A percentile compares a stretch with the other conserved stretches of the same genome.
Evolutionary conservation across 768 basidiomycete genomes (phyloP).

Genomic region (Phlebiopsis gigantea): DNA sequence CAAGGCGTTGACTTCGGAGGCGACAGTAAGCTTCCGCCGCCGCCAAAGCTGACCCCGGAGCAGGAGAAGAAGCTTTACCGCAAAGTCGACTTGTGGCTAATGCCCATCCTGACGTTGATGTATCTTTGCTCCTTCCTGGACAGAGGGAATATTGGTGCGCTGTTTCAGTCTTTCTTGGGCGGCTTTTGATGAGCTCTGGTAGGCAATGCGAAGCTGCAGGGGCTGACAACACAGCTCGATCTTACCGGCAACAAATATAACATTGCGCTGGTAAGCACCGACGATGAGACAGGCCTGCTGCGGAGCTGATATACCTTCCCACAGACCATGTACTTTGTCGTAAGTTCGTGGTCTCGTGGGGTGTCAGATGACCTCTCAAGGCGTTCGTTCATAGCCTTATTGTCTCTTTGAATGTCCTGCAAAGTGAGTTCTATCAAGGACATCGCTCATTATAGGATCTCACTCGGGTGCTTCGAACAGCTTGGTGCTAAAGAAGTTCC

Average conservation of each 20-base stretch:
- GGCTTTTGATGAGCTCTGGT: not conserved
- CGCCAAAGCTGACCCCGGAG: constrained; percentile 39
- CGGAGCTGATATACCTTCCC: not conserved
- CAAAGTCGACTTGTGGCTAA: constrained; percentile 26
- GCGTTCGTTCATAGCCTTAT: constrained; percentile 35
- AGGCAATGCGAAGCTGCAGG: constrained; percentile 27
- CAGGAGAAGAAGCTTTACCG: constrained; percentile 37
- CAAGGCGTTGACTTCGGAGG: constrained; percentile 35
- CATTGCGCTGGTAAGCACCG: constrained; percentile 13
- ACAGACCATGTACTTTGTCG: constrained; percentile 71
- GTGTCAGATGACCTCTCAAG: not conserved
- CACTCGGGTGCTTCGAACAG: constrained; percentile 2
- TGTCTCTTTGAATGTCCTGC: constrained; percentile 65
- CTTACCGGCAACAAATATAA: constrained; percentile 23
- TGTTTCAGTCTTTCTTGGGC: not conserved
- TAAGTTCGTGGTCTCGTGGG: constrained; percentile 27
- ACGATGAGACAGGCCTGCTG: not conserved
- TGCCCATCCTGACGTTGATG: constrained; percentile 27
- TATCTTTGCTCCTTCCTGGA: constrained; percentile 28
- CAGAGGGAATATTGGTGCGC: constrained; percentile 21
- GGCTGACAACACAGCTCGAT: constrained; percentile 24
- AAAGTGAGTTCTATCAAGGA: constrained; percentile 43
- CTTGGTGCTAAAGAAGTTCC: constrained; percentile 53
- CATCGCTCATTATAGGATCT: not conserved
- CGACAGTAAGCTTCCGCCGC: constrained; percentile 39